Evolutionary conservation across 805 yeast species (phyloP).

Genomic region (Candida fluviatilis): DNA sequence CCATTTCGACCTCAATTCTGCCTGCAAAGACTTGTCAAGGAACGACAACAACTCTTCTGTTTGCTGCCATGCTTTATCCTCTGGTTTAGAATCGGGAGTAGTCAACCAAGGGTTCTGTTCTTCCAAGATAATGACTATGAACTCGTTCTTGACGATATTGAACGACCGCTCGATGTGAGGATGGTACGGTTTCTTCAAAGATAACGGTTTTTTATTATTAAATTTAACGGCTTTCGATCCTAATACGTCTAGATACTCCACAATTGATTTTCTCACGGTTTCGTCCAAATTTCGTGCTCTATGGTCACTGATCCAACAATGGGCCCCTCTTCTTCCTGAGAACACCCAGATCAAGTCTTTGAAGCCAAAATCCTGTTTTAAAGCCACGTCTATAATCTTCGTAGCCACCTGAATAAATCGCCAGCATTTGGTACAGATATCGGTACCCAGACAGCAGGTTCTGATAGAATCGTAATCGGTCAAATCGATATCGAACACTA

Average conservation of each 20-base stretch:
- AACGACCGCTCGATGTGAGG: conserved; percentile 81
- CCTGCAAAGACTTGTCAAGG: conserved; percentile 52
- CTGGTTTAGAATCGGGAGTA: conserved; percentile 27
- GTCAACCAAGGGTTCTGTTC: conserved; percentile 86
- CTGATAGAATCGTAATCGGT: conserved; percentile 93
- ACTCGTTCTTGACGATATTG: conserved; percentile 58
- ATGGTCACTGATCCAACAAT: conserved; percentile 93
- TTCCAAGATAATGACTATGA: conserved; percentile 59
- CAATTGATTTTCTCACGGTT: conserved; percentile 66
- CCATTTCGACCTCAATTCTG: conserved; percentile 60
- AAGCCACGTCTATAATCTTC: conserved; percentile 63
- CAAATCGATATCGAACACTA: conserved; percentile 95
- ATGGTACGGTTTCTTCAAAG: conserved; percentile 76
- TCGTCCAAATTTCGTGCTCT: conserved; percentile 77
- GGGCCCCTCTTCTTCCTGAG: conserved; percentile 98
- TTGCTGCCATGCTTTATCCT: conserved; percentile 43
- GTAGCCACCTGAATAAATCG: conserved; percentile 83
- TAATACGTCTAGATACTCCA: conserved; percentile 79
- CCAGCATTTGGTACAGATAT: conserved; percentile 90
- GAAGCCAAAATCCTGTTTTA: conserved; percentile 87
- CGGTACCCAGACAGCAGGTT: conserved; percentile 87
- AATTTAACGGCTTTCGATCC: conserved; percentile 34
- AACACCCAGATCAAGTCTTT: conserved; percentile 88
- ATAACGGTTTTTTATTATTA: conserved; percentile 46
- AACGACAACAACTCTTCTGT: conserved; percentile 56